Evolutionary conservation across 2,329 filamentous ascomycete genomes (phyloP), one percentile per base, ranked within the genome.

Genomic region (Dichotomopilus funicola): DNA sequence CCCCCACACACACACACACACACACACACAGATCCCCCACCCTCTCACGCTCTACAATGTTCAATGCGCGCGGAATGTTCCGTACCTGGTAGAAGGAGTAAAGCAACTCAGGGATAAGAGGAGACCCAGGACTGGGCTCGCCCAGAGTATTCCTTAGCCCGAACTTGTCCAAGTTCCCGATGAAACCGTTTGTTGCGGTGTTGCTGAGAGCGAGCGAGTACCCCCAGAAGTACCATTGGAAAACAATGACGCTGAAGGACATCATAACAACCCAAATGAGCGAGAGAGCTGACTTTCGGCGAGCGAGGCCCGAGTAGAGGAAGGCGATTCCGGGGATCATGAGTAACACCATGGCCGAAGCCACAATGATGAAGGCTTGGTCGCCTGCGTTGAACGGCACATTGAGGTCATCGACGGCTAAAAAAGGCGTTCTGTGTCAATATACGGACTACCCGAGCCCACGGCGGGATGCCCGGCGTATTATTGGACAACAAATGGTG

Each of bases 181-280:
- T 97, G 75, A 88, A 97, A 52, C 89, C 87, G 74, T 89, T 96
- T 63, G 82, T 90, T 4, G 86, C 88, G 11, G 83, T 84, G 44
- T 81, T 78, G 67, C 88, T 94, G 74, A 97, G 96, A 51, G 92
- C 91, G 59, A 99, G 79, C 11, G 92, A 96, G 73, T 96, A 99
- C 40, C 94, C 94, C 92, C 94, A 97, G 72, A 99, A 96, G 69
- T 96, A 97, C 94, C 94, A 99, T 76, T 99, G 94, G 77, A 99
- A 96, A 55, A 89, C 87, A 70, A 96, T 80, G 68, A 97, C 85
- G 48, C 89, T 91, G 69, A 88, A 88, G 47, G 91, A 94, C 71
- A 88, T 92, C 89, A 99, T 95, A 75, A 88, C 91, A 11, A 92
- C 91, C 90, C 91, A 97, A 68, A 99, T 94, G 78, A 97, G 87